phyloP scores from a whole-genome alignment of 2,329 filamentous ascomycete genomes.

The Penicillium sp. region DNA sequence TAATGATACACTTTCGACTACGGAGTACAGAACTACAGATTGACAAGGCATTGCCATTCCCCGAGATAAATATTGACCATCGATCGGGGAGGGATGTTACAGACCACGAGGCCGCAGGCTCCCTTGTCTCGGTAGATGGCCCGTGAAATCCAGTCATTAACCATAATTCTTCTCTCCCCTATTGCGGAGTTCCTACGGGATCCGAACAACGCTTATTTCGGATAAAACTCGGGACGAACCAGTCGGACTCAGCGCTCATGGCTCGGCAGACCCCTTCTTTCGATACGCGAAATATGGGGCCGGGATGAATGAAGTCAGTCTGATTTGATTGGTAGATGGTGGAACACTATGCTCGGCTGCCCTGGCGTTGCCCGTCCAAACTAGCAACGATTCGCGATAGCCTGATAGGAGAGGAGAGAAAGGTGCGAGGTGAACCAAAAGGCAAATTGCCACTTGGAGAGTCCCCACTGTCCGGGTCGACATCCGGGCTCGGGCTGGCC shows the following conservation, averaged over 20 bases:
- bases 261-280: neutral
- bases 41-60: too few species aligned
- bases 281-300: neutral
- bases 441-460: neutral
- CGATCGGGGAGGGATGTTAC: too few species aligned
- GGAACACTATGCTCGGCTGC: neutral
- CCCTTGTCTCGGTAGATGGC: neutral
- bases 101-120: neutral
- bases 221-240: constrained; percentile 11
- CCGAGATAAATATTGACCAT: too few species aligned
- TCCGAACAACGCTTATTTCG: constrained; percentile 2
- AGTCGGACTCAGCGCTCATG: neutral
- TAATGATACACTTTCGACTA: too few species aligned
- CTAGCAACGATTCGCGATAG: constrained; percentile 7
- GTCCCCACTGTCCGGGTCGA: constrained; percentile 19
- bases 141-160: neutral
- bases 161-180: neutral
- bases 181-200: constrained; percentile 1
- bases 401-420: neutral
- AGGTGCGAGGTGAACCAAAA: neutral
- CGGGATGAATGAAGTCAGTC: neutral
- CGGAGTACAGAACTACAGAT: too few species aligned
- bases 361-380: neutral
- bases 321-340: neutral
- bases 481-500: constrained; percentile 17